These are phyloP conservation scores for Gremmenia infestans DNA, from an alignment of 2,329 filamentous ascomycete species.

Conservation along the genomic window DNA sequence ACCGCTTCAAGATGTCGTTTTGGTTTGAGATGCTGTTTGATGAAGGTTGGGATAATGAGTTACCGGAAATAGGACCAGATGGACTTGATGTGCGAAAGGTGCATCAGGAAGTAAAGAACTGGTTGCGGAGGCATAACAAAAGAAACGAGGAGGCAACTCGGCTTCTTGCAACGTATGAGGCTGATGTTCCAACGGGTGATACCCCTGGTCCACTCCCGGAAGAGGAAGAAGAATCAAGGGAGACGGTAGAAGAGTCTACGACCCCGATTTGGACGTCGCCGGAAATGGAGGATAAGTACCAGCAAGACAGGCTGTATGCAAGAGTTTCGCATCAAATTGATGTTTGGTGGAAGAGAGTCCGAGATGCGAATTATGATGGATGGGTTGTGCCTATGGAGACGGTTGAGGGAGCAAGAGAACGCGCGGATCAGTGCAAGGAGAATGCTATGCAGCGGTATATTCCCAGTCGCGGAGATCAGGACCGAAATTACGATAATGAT, in stretches of 20 bases:
- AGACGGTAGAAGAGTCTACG: constrained; percentile 20
- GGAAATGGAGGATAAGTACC: constrained; percentile 50
- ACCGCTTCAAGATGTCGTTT: constrained; percentile 65
- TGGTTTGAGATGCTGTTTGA: constrained; percentile 64
- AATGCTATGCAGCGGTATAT: constrained; percentile 50
- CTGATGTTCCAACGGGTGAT: constrained; percentile 26
- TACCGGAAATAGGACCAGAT: constrained; percentile 40
- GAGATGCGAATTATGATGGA: constrained; percentile 55
- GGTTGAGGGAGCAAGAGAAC: constrained; percentile 52
- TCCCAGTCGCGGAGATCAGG: constrained; percentile 29
- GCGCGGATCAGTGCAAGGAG: constrained; percentile 54
- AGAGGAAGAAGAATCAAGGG: constrained; percentile 11
- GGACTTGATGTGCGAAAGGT: constrained; percentile 52
- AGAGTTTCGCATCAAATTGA: constrained; percentile 61
- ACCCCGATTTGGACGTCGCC: constrained; percentile 28
- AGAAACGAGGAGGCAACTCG: constrained; percentile 52
- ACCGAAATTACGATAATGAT: constrained; percentile 43
- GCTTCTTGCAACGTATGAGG: constrained; percentile 50
- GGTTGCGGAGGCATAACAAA: constrained; percentile 56
- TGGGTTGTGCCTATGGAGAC: constrained; percentile 56
- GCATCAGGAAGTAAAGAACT: constrained; percentile 57
- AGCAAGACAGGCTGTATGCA: constrained; percentile 54
- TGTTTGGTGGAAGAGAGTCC: constrained; percentile 57
- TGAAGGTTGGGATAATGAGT: constrained; percentile 47
- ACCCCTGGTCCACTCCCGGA: constrained; percentile 30